A percentile compares a stretch with the other conserved stretches of the same genome.
Evolutionary conservation across 2,329 filamentous ascomycete species (phyloP).

Genomic region (Aspergillus pseudonomiae): DNA sequence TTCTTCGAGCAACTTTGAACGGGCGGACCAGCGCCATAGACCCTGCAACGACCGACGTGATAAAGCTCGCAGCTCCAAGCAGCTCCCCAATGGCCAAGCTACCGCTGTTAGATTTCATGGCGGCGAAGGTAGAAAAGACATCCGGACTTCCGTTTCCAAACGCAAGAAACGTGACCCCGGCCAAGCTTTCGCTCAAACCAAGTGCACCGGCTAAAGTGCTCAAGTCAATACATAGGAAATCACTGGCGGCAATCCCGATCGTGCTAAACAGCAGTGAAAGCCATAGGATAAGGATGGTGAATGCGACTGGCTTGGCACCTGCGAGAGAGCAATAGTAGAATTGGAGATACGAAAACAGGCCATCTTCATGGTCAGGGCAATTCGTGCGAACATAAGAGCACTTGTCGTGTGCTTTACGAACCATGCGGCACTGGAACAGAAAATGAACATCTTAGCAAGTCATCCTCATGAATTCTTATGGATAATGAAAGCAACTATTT

Average conservation of each 20-base stretch:
- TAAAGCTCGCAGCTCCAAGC: slow-evolving; percentile 92
- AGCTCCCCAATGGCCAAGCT: slow-evolving; percentile 94
- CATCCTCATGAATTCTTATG: slow-evolving; percentile 1
- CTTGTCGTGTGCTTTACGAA: slow-evolving; percentile 76
- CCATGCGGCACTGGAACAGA: slow-evolving; percentile 68
- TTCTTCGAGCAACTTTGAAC: slow-evolving; percentile 85
- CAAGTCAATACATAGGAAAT: slow-evolving; percentile 97
- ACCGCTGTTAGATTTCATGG: slow-evolving; percentile 96
- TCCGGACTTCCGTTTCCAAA: slow-evolving; percentile 98
- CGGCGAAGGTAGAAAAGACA: slow-evolving; percentile 97
- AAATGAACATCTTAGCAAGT: slow-evolving; percentile 3
- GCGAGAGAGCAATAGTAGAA: slow-evolving; percentile 85
- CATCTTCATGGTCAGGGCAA: slow-evolving; percentile 86
- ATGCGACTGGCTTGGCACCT: slow-evolving; percentile 73
- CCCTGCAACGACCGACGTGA: slow-evolving; percentile 92
- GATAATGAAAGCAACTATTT: background rate
- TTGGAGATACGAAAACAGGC: slow-evolving; percentile 82
- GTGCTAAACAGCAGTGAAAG: slow-evolving; percentile 89
- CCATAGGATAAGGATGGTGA: slow-evolving; percentile 78
- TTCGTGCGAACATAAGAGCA: slow-evolving; percentile 83
- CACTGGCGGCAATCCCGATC: slow-evolving; percentile 95
- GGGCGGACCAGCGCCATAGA: slow-evolving; percentile 97
- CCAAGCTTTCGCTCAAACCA: slow-evolving; percentile 92
- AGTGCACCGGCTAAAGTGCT: slow-evolving; percentile 88
- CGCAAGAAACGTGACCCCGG: slow-evolving; percentile 92